Evolutionary conservation across 2,329 filamentous ascomycete genomes (phyloP).

Genomic region (Macrophomina tecta): DNA sequence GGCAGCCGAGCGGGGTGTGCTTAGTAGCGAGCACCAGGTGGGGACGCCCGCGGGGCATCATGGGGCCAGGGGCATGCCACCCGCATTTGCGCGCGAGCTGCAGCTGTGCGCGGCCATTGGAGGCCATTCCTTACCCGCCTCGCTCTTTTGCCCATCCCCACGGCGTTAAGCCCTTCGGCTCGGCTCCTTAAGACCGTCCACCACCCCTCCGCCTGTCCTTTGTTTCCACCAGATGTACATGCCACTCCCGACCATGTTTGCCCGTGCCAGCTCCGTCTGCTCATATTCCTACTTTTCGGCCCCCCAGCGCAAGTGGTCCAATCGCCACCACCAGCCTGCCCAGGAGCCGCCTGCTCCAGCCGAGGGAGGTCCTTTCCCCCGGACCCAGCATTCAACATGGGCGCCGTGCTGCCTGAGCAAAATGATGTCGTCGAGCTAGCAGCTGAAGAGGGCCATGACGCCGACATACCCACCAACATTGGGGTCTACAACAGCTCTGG

Average conservation of each 20-base stretch:
- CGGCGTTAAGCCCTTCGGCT: constrained; percentile 17
- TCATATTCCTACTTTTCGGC: background rate
- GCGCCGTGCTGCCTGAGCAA: constrained; percentile 24
- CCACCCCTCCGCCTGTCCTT: background rate
- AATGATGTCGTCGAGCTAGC: constrained; percentile 45
- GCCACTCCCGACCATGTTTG: background rate
- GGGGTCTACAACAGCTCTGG: constrained; percentile 34
- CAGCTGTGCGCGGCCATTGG: constrained; percentile 1
- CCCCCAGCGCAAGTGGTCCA: background rate
- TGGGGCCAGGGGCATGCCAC: background rate
- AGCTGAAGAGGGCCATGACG: constrained; percentile 46
- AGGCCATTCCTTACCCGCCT: background rate
- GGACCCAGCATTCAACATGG: background rate
- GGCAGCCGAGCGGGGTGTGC: background rate
- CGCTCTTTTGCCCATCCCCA: background rate
- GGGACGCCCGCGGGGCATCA: background rate
- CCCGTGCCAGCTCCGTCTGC: background rate
- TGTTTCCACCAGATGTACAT: background rate
- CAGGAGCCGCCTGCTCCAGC: no score
- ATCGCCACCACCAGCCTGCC: no score
- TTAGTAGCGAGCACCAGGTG: background rate
- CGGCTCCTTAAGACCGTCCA: constrained; percentile 14
- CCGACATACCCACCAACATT: constrained; percentile 45
- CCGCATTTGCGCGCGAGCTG: background rate
- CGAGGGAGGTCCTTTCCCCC: no score